Evolutionary conservation across 495 filamentous ascomycete species (phyloP), one percentile per base, ranked within the genome.

Genomic region (Chaetomidium leptoderma): DNA sequence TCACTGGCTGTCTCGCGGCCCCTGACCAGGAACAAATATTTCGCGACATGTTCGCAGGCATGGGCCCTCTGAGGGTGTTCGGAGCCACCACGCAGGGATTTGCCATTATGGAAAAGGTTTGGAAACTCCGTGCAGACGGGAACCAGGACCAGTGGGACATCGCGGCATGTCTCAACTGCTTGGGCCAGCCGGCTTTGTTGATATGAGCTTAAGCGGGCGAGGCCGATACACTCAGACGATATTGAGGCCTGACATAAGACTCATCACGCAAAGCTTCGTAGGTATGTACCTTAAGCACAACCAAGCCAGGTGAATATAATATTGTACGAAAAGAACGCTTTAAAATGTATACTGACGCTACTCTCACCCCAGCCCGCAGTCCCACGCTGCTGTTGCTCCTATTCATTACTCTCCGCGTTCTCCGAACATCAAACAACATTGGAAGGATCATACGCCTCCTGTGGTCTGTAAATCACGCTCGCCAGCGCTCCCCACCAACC

Each of bases 1-100:
- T 81, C 2, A 76, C 76, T n/a, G 79, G 80, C 27, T 81, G 76
- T 56, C 66, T 83, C 16, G 78, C 80, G 1, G 61, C 66, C 5
- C 71, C 70, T 2, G 70, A 63, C 9, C 70, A 77, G 51, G 75
- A 79, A 66, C 51, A 63, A 56, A 56, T 63, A 2, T 77, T 81
- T 11, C 69, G 76, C 0, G 58, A 53, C 23, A 62, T 81, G 55
- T 72, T 70, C 0, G 64, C 66, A 6, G 57, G 60, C 13, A 61
- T 81, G 60, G 70, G 73, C 21, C 69, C 72, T 4, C 61, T 72
- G 27, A 67, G 66, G 53, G 60, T 75, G 10, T 78, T 81, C 60
- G 78, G 78, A 17, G 72, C 78, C 3, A 52, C 76, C 39, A 67
- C 55, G 39, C 77, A 78, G 60, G 75, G 76, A n/a, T 61, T 80